These are phyloP conservation scores for Kandelia obovata DNA, from an alignment of 345 rosid genomes.

Conservation along the genomic window DNA sequence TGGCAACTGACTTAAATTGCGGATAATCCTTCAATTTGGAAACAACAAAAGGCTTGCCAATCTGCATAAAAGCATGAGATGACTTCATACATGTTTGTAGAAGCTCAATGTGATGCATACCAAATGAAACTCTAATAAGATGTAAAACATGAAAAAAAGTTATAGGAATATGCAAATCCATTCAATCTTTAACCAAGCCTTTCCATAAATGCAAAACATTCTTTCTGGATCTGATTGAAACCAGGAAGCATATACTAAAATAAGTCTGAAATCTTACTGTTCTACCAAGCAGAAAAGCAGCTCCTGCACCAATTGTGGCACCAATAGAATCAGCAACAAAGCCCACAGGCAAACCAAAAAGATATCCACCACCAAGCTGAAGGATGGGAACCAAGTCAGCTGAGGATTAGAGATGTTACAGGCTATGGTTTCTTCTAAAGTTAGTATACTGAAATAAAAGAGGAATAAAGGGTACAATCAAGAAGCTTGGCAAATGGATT, in stretches of 20 bases:
- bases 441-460: neutral
- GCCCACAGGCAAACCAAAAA: constrained; percentile 89
- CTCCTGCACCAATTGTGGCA: constrained; percentile 86
- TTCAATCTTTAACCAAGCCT: neutral
- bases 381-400: constrained; percentile 27
- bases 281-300: constrained; percentile 92
- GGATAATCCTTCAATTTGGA: constrained; percentile 93
- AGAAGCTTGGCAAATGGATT: neutral
- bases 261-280: constrained; percentile 41
- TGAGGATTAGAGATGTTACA: neutral
- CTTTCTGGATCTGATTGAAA: neutral
- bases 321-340: constrained; percentile 95
- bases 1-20: constrained; percentile 77
- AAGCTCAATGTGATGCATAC: neutral
- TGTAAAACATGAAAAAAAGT: neutral
- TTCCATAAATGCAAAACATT: neutral
- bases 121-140: neutral
- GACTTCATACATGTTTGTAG: neutral
- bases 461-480: neutral
- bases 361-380: constrained; percentile 99
- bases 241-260: neutral
- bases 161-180: neutral
- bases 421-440: neutral
- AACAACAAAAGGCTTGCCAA: constrained; percentile 77
- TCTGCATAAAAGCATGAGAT: constrained; percentile 38